Percentiles rank a stretch among this genome's conserved stretches.
Evolutionary conservation across 1,284 basidiomycete species (phyloP).

Genomic region (Cryptococcus deneoformans): DNA sequence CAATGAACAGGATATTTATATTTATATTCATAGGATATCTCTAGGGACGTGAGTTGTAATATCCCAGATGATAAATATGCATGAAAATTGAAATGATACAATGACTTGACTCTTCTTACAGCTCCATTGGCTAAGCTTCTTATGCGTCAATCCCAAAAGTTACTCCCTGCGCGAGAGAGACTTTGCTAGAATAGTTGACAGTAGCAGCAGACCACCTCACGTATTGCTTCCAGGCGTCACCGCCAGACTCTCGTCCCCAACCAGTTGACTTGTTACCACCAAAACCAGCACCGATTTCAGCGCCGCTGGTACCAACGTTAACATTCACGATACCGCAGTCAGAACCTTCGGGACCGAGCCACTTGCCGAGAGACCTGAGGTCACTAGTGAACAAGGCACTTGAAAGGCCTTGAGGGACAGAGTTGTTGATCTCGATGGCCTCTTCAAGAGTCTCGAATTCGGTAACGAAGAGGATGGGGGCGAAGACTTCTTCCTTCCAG

Average conservation of each 20-base stretch:
- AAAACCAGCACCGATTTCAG: constrained; percentile 88
- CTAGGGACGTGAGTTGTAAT: too few species aligned
- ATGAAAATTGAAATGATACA: not conserved
- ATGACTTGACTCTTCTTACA: not conserved
- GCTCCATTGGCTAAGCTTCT: not conserved
- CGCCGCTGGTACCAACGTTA: constrained; percentile 90
- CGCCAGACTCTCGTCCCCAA: constrained; percentile 95
- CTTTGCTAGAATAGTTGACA: constrained; percentile 84
- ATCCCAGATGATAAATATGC: too few species aligned
- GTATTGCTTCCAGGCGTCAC: constrained; percentile 90
- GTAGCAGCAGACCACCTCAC: constrained; percentile 62
- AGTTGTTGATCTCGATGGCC: constrained; percentile 90
- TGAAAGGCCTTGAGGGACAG: constrained; percentile 84
- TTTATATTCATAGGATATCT: not conserved
- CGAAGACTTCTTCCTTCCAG: constrained; percentile 46
- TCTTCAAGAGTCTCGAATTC: constrained; percentile 86
- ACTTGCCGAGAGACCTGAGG: constrained; percentile 75
- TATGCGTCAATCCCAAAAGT: constrained; percentile 56
- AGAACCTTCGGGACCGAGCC: constrained; percentile 84
- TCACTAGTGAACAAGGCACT: constrained; percentile 69
- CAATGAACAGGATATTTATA: constrained; percentile 3
- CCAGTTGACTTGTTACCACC: constrained; percentile 60
- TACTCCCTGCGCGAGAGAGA: constrained; percentile 89
- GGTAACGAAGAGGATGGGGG: constrained; percentile 70
- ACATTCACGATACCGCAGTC: constrained; percentile 83